phyloP scores from a whole-genome alignment of 2,329 filamentous ascomycete species.

The Stachybotrys chlorohalonatus region DNA sequence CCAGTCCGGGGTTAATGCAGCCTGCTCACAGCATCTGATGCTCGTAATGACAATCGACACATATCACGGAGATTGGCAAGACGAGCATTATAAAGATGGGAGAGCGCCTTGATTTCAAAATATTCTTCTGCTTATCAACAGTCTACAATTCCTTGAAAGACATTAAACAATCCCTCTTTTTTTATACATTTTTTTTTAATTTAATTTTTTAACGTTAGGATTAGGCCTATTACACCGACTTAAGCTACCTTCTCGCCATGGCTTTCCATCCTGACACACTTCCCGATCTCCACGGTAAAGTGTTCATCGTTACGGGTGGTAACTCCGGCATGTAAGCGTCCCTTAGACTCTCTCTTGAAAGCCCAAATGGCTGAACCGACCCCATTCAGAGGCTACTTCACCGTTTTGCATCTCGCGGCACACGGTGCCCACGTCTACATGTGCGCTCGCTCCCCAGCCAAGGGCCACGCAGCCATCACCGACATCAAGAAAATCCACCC shows the following conservation, averaged over 20 bases:
- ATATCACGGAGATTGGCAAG: background rate
- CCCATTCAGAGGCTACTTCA: background rate
- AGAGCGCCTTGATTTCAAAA: background rate
- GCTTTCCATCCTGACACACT: conserved; percentile 4
- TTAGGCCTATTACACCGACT: background rate
- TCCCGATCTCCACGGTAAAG: conserved; percentile 2
- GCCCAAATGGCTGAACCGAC: background rate
- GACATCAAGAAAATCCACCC: background rate
- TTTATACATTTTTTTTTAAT: too few relatives aligned
- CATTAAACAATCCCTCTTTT: background rate
- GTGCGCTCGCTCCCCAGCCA: background rate
- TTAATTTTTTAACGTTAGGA: background rate
- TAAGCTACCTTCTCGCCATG: background rate
- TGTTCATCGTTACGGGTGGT: conserved; percentile 4
- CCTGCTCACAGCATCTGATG: background rate
- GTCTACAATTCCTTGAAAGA: background rate
- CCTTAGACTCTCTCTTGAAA: background rate
- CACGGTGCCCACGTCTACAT: conserved; percentile 1
- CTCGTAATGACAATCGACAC: background rate
- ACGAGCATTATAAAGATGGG: background rate
- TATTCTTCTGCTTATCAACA: background rate
- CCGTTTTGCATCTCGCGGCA: background rate
- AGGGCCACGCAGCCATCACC: background rate
- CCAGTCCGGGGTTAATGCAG: background rate
- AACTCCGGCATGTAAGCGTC: conserved; percentile 5